Percentiles rank a stretch among this genome's conserved stretches.
phyloP scores from a whole-genome alignment of 2,329 filamentous ascomycete genomes.

The Xylaria arbuscula region DNA sequence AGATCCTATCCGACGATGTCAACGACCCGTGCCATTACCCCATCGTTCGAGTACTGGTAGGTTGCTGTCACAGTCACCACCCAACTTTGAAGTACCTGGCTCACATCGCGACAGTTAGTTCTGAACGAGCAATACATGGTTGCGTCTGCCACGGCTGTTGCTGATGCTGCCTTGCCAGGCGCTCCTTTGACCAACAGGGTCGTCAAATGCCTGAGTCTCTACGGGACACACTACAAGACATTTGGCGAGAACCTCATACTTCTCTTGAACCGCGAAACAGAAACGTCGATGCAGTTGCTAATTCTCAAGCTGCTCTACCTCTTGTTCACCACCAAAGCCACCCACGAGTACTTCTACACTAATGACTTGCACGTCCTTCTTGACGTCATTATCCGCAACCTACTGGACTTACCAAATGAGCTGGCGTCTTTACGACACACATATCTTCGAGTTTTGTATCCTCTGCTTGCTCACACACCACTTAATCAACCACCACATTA shows the following conservation, averaged over 20 bases:
- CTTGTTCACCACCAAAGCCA: constrained; percentile 89
- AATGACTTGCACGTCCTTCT: constrained; percentile 95
- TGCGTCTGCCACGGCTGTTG: constrained; percentile 65
- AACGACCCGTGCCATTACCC: constrained; percentile 96
- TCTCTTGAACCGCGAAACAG: constrained; percentile 91
- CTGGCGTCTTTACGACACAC: constrained; percentile 83
- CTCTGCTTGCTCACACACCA: constrained; percentile 90
- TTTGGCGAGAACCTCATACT: constrained; percentile 98
- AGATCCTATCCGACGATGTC: constrained; percentile 85
- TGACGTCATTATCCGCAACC: constrained; percentile 94
- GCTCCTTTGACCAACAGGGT: constrained; percentile 86
- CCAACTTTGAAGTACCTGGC: background rate
- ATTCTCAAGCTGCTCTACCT: constrained; percentile 96
- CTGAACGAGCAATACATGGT: constrained; percentile 99
- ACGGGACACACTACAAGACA: constrained; percentile 86
- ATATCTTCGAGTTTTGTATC: constrained; percentile 91
- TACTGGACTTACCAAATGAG: constrained; percentile 94
- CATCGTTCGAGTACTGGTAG: constrained; percentile 88
- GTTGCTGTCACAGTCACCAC: constrained; percentile 50
- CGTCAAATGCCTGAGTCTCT: constrained; percentile 85
- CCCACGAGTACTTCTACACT: constrained; percentile 98
- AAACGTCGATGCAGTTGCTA: constrained; percentile 93
- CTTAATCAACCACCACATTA: constrained; percentile 88
- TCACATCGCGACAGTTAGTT: constrained; percentile 73
- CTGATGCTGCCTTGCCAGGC: constrained; percentile 54